Base-by-base conservation (phyloP, 1,139 yeast species). In the Diutina neorugosa region DNA sequence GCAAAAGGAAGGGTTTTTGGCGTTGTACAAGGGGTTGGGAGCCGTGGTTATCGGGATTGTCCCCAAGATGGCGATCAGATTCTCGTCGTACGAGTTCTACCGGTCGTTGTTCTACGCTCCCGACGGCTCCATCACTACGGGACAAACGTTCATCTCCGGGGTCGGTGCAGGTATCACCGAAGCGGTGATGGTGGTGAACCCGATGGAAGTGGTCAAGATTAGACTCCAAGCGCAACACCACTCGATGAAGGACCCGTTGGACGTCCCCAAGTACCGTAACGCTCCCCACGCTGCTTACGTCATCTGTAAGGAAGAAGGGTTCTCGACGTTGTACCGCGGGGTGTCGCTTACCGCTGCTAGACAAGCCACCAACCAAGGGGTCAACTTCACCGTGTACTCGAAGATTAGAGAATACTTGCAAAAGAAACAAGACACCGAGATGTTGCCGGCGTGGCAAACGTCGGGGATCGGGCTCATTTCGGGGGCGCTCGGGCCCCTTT, bases 361-460 rank as follows among this genome's bases (percentile, higher is more conserved):
- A 74, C 98, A 93, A 70, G 98, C 98, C 41, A 86, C 96, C 56
- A 93, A 93, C 76, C 98, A 93, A 71, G 98, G 98, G 74, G 98
- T 95, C 53, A 93, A 93, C 72, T 93, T 93, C 71, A 91, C 98
- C 7, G 96, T 90, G 27, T 93, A 91, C 74, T 87, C 96, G 27
- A 86, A 86, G 68, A 71, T 91, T 61, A 89, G 84, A 69, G 85
- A 84, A 62, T 74, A 69, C 61, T 78, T 90, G 62, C 86, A 81
- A 65, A 80, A 77, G 42, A 78, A 83, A 61, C 91, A 90, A 62
- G 69, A 77, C 53, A 66, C 76, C 44, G 84, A 81, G 53, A 75
- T 76, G 52, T 80, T 93, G 59, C 97, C 98, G 55, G 77, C 94
- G 43, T 91, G 95, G 90, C 96, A 93, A 73, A 93, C 98, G 44